Base-by-base conservation (phyloP, 2,329 filamentous ascomycete genomes). In the Rosellinia necatrix region DNA sequence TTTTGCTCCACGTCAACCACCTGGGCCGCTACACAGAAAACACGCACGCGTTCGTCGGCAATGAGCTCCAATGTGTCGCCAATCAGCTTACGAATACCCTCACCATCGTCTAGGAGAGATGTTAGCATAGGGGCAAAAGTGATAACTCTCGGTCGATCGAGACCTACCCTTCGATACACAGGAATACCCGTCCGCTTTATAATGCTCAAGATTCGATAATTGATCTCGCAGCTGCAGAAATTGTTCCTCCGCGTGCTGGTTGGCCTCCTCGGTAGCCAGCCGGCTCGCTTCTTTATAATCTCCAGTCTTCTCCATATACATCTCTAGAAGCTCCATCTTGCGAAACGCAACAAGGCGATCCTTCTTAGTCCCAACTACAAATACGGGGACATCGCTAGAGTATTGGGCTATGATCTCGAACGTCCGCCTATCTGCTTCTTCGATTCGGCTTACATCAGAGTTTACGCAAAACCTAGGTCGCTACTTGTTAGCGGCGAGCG, bases 11-110 rank as follows among this genome's bases (percentile, higher is more conserved):
- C 50, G 42, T 55, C 51, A 22, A 58, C 46, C 10, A 55, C 51
- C n/a, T 58, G 56, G 42, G 56, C 56, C 19, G 56, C 56, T 27
- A 48, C 50, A 50, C 51, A 58, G 46, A 55, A 51, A 34, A 55
- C 56, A 58, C 56, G 56, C 46, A 55, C 56, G 30, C 56, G 50
- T 29, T 58, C 56, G 46, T 55, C 56, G 22, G 51, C 24, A 29
- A 55, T 40, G 7, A 58, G 32, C 17, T 58, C 56, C 12, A 50
- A 15, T n/a, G 40, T 58, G n/a, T 55, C 29, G 12, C 29, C 17
- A 9, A 55, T 40, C 2, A 58, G 46, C 29, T 42, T 47, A 10
- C 51, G 46, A n/a, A 58, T 50, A 6, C 51, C 56, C 5, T 40
- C 24, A 5, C 17, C 8, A 3, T 58, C 56, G 29, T 55, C 46